phyloP scores from a whole-genome alignment of 306 rosid genomes.

The Dryas octopetala region DNA sequence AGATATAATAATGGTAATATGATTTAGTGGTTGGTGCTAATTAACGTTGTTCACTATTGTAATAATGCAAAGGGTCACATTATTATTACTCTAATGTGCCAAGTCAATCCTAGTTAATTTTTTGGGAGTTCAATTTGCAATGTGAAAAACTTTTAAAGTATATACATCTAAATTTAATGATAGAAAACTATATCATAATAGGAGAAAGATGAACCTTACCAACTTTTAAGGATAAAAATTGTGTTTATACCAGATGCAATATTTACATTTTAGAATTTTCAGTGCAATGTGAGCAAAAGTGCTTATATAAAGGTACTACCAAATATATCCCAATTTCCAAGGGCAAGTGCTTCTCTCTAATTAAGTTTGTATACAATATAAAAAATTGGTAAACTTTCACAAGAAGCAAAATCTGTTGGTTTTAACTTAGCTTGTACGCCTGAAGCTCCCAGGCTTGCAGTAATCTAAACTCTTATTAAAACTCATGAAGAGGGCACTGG shows the following conservation, averaged over 20 bases:
- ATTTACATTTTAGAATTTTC: too few species aligned
- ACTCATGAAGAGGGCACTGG: too few species aligned
- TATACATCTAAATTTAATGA: too few species aligned
- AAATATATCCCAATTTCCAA: too few species aligned
- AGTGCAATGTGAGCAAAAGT: background rate
- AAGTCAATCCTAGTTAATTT: background rate
- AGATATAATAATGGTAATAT: background rate
- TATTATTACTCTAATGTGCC: background rate
- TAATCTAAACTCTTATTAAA: too few species aligned
- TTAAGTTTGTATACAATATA: too few species aligned
- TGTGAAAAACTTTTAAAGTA: background rate
- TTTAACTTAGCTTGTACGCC: background rate
- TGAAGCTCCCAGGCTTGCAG: background rate
- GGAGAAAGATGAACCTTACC: too few species aligned
- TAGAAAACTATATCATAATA: too few species aligned
- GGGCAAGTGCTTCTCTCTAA: background rate
- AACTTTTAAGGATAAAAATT: too few species aligned
- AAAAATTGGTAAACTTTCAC: background rate
- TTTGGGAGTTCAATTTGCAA: background rate
- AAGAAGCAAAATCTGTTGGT: background rate
- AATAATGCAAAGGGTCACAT: slow-evolving; percentile 1
- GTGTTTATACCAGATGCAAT: too few species aligned
- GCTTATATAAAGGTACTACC: background rate
- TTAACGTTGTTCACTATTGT: background rate
- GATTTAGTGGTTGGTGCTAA: slow-evolving; percentile 1